Evolutionary conservation across 1,284 basidiomycete species (phyloP).

Genomic region (Apiotrichum gamsii): DNA sequence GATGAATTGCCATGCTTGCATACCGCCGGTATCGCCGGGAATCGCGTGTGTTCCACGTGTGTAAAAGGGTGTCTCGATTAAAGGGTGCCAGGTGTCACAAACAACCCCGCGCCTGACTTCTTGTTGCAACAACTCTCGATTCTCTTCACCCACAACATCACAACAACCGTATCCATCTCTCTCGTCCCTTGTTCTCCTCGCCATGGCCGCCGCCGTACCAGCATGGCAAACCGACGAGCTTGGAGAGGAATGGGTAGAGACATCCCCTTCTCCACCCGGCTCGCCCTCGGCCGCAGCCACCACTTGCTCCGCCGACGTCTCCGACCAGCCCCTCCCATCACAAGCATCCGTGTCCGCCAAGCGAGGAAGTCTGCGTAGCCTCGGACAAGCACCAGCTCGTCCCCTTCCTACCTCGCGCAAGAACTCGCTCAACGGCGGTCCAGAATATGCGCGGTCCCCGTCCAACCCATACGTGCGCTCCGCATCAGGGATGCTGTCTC

Average conservation of each 20-base stretch:
- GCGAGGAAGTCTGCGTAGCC: slow-evolving; percentile 17
- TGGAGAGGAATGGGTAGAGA: slow-evolving; percentile 69
- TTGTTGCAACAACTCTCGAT: neutral
- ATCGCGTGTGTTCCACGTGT: too few relatives aligned
- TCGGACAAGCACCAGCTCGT: slow-evolving; percentile 16
- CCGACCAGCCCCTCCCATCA: neutral
- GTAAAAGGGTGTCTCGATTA: too few relatives aligned
- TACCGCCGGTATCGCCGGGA: too few relatives aligned
- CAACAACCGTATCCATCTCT: neutral
- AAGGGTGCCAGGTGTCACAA: neutral
- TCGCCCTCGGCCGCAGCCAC: slow-evolving; percentile 53
- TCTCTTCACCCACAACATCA: neutral
- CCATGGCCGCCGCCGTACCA: slow-evolving; percentile 43
- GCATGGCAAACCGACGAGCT: slow-evolving; percentile 74
- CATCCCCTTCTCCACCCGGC: slow-evolving; percentile 52
- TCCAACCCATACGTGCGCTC: slow-evolving; percentile 15
- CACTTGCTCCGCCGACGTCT: slow-evolving; percentile 33
- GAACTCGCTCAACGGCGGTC: slow-evolving; percentile 5
- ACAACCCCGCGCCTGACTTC: slow-evolving; percentile 1
- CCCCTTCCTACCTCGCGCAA: slow-evolving; percentile 26
- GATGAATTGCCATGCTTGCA: too few relatives aligned
- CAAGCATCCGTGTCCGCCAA: slow-evolving; percentile 27
- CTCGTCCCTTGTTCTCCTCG: slow-evolving; percentile 10
- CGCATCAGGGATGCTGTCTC: slow-evolving; percentile 15
- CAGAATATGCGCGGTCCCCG: slow-evolving; percentile 7